Evolutionary conservation across 495 filamentous ascomycete genomes (phyloP), one percentile per base, ranked within the genome.

Genomic region (Penicillium maclennaniae): DNA sequence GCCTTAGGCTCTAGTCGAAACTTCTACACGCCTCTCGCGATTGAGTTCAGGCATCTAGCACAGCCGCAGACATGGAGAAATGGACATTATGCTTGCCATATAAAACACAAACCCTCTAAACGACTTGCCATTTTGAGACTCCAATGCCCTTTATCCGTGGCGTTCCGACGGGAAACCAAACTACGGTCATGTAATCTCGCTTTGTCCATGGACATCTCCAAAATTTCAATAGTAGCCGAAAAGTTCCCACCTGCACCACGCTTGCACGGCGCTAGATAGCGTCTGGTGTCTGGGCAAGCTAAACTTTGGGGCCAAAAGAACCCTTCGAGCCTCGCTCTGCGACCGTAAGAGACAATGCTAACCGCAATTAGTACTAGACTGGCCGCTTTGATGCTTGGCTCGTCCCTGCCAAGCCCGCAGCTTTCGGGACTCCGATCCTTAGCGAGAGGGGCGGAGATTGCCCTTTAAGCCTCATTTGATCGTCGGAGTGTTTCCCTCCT

Each of bases 321-420:
- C 37, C 15, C n/a, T 14, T 20, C 7, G 4, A 20, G 9, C 36
- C 46, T 15, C 38, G 15, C 15, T 9, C 6, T 42, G 47, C 9
- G 39, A 43, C 47, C 23, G 1, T 49, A 16, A 40, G 12, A 49
- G 47, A 49, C 47, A 49, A 31, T 4, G 4, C 51, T 53, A 53
- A 36, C 43, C 43, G 12, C 2, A 53, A 4, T 42, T 17, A 26
- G 51, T 16, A 12, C 51, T 53, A 52, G 49, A 17, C n/a, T 31
- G 14, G 45, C 28, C 21, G 21, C 21, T 53, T 45, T 45, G 41
- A 31, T 39, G 15, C 9, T n/a, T 9, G 16, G 31, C 47, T 42
- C 23, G 36, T 41, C 53, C 47, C 39, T 51, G 53, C 53, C 53
- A 56, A 56, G 53, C 47, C 53, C 41, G 28, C 12, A n/a, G n/a